phyloP scores from a whole-genome alignment of 2,329 filamentous ascomycete species.

The Botrytis fabae region DNA sequence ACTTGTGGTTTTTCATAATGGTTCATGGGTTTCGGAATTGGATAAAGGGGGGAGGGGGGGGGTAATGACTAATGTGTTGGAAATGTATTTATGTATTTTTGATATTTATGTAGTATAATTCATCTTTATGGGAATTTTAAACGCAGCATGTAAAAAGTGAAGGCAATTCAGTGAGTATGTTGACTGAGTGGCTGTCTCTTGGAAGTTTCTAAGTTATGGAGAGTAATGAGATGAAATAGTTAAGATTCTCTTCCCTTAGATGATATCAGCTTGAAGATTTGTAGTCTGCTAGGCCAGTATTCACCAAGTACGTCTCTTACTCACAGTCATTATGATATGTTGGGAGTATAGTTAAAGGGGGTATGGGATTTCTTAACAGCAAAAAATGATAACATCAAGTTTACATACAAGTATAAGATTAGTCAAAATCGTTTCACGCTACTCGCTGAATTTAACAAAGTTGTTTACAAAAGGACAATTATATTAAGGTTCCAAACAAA shows the following conservation, averaged over 20 bases:
- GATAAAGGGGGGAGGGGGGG: no score
- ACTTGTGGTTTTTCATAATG: no score
- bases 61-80: neutral
- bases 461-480: neutral
- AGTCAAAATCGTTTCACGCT: fast-evolving
- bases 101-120: neutral
- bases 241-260: neutral
- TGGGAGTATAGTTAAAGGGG: neutral
- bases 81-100: neutral
- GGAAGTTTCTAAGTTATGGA: neutral
- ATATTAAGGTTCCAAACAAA: neutral
- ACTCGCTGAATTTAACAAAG: neutral
- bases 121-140: neutral
- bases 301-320: neutral
- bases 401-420: neutral
- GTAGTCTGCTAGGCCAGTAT: fast-evolving
- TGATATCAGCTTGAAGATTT: neutral
- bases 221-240: neutral
- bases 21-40: neutral
- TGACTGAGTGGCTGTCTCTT: neutral
- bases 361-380: neutral
- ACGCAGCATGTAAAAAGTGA: fast-evolving
- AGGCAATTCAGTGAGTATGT: neutral
- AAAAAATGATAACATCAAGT: neutral
- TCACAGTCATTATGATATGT: neutral